Evolutionary conservation across 495 filamentous ascomycete species (phyloP).

Genomic region (Aspergillus biplanus): DNA sequence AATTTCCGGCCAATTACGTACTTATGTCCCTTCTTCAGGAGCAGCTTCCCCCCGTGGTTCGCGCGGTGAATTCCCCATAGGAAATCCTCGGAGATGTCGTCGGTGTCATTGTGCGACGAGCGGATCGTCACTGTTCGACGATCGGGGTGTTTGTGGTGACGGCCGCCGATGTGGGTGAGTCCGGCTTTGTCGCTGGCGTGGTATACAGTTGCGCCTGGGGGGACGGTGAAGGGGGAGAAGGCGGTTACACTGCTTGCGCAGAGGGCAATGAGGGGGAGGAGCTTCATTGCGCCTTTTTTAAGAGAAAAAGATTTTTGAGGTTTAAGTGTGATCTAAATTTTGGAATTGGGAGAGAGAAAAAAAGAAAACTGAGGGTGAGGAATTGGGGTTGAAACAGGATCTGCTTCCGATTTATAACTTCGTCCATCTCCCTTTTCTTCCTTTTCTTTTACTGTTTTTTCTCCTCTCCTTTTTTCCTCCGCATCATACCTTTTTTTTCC

Average conservation of each 20-base stretch:
- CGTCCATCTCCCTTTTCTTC: too few relatives aligned
- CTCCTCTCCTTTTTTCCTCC: neutral
- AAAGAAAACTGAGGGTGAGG: too few relatives aligned
- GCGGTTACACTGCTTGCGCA: slow-evolving; percentile 28
- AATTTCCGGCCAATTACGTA: slow-evolving; percentile 61
- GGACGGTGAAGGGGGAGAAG: slow-evolving; percentile 11
- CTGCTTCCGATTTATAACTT: too few relatives aligned
- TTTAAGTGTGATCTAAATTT: neutral
- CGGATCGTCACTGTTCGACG: slow-evolving; percentile 54
- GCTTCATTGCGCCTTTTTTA: slow-evolving; percentile 27
- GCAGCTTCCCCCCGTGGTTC: slow-evolving; percentile 56
- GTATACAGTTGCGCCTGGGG: slow-evolving; percentile 36
- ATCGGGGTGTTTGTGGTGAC: slow-evolving; percentile 35
- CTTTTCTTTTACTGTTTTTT: neutral
- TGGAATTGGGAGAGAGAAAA: neutral
- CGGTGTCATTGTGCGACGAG: slow-evolving; percentile 52
- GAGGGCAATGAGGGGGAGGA: slow-evolving; percentile 31
- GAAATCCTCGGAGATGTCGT: slow-evolving; percentile 59
- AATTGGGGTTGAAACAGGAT: too few relatives aligned
- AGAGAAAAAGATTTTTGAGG: too few relatives aligned
- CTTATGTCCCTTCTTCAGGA: slow-evolving; percentile 52
- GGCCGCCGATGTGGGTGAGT: slow-evolving; percentile 33
- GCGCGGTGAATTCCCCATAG: slow-evolving; percentile 53
- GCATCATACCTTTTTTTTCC: neutral
- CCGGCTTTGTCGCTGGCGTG: slow-evolving; percentile 28